Evolutionary conservation across 441 rosid species (phyloP), one percentile per base, ranked within the genome.

Genomic region (Pelargonium australe): DNA sequence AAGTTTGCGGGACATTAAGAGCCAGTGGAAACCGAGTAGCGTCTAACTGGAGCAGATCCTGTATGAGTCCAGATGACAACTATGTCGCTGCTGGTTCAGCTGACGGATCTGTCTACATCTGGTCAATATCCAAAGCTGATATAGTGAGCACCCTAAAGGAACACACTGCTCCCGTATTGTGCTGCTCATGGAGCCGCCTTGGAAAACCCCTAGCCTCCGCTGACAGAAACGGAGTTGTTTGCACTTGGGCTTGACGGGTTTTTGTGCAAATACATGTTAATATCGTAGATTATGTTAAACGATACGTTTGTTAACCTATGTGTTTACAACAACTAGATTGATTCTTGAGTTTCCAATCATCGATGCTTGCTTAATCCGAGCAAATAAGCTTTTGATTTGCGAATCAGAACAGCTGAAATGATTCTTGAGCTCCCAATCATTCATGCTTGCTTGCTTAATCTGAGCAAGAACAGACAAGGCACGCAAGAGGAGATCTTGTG

Each of bases 1-100:
- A 95, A 74, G 87, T 92, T 19, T 95, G 97, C 17, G 82, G 89
- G 63, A 83, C 95, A 8, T 67, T 92, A 28, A 87, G 90, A 82
- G 96, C 98, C n/a, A 72, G 76, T 5, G 96, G 96, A 63, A 92
- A 86, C 78, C 84, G 96, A 75, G 83, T 87, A 72, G 96, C 98
- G 41, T 87, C 97, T 8, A 92, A 95, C 67, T 95, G 97, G 98
- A 95, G 97, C 82, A 82, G 99, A 8, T 95, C 98, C 9, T 92
- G 97, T 75, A 85, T 90, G 62, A 95, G 98, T 76, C 98, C 97
- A 1, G 91, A 89, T 60, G 90, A 86, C 73, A 85, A 82, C 70
- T 85, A 88, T 64, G 96, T 87, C 34, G 93, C 99, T 72, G 98
- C 99, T 45, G 97, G 98, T 68, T 92, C 98, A 19, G 87, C 85